A percentile compares a stretch with the other conserved stretches of the same genome.
phyloP scores from a whole-genome alignment of 768 basidiomycete genomes.

The Macrocybe gigantea region DNA sequence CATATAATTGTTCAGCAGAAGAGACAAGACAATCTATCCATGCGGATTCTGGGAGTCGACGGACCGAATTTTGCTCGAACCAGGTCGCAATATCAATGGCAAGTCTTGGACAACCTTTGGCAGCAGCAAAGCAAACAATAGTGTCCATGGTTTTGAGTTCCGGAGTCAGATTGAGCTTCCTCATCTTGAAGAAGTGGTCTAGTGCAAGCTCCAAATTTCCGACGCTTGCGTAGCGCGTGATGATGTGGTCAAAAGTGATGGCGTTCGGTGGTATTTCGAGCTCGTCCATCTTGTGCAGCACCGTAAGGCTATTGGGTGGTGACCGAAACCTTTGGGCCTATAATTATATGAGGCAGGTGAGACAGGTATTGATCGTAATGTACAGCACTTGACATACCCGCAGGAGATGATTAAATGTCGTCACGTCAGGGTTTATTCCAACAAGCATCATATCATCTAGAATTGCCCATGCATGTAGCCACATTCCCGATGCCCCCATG shows the following conservation, averaged over 20 bases:
- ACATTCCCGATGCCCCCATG: constrained; percentile 29
- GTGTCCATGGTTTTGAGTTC: constrained; percentile 41
- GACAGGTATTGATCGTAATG: background rate
- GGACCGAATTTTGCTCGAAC: constrained; percentile 51
- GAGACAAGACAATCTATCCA: constrained; percentile 69
- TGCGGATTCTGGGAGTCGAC: constrained; percentile 42
- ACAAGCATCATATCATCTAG: constrained; percentile 61
- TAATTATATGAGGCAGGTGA: constrained; percentile 7
- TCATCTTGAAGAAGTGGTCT: constrained; percentile 56
- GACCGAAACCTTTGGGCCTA: constrained; percentile 33
- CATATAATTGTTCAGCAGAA: constrained; percentile 62
- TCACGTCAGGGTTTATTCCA: constrained; percentile 41
- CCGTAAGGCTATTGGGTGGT: constrained; percentile 14
- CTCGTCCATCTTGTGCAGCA: constrained; percentile 52
- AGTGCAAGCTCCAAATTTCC: constrained; percentile 64
- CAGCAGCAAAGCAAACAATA: constrained; percentile 49
- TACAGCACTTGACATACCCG: constrained; percentile 33
- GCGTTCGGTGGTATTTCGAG: constrained; percentile 43
- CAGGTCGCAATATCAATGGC: constrained; percentile 65
- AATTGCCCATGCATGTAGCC: constrained; percentile 56
- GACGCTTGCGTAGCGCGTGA: constrained; percentile 36
- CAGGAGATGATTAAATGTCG: constrained; percentile 56
- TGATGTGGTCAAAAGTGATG: constrained; percentile 47
- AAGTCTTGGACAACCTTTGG: constrained; percentile 51
- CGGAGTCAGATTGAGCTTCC: constrained; percentile 41